These are phyloP conservation scores for Thozetella sp. DNA, from an alignment of 495 filamentous ascomycete genomes.

Conservation along the genomic window DNA sequence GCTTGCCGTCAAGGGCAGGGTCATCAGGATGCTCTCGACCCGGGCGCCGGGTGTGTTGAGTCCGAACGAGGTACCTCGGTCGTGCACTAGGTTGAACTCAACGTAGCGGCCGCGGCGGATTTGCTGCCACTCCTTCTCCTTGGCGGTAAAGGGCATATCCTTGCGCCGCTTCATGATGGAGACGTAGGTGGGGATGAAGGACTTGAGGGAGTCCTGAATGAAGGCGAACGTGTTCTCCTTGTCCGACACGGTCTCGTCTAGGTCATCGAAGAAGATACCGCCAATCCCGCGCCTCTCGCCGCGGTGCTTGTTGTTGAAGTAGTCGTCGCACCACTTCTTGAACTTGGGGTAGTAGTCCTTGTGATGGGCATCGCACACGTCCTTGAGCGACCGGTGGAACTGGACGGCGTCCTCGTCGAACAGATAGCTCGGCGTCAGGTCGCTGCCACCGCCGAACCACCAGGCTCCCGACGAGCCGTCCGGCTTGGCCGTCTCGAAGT, in stretches of 20 bases:
- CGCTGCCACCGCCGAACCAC: conserved; percentile 98
- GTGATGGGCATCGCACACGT: conserved; percentile 92
- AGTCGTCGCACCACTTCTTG: conserved; percentile 98
- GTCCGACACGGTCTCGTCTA: conserved; percentile 78
- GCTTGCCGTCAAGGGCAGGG: conserved; percentile 85
- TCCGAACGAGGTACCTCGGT: conserved; percentile 93
- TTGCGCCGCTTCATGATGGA: conserved; percentile 87
- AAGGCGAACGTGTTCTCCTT: conserved; percentile 94
- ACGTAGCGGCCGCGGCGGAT: conserved; percentile 91
- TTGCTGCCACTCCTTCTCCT: conserved; percentile 96
- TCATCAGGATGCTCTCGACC: conserved; percentile 97
- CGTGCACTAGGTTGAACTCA: conserved; percentile 98
- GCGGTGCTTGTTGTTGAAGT: conserved; percentile 93
- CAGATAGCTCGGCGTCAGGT: conserved; percentile 91
- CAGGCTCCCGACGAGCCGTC: conserved; percentile 77
- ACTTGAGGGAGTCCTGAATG: conserved; percentile 76
- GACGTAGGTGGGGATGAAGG: conserved; percentile 90
- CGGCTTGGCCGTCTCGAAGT: conserved; percentile 90
- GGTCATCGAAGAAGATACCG: conserved; percentile 98
- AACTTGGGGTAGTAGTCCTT: conserved; percentile 91
- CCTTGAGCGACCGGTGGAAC: conserved; percentile 93
- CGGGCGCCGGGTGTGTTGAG: conserved; percentile 89
- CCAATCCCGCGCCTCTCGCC: conserved; percentile 87
- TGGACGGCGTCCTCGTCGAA: conserved; percentile 97
- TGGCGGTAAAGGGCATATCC: conserved; percentile 82